Percentiles rank a stretch among this genome's conserved stretches.
phyloP scores from a whole-genome alignment of 1,284 basidiomycete species.

The Melampsora abietis-canadensis region DNA sequence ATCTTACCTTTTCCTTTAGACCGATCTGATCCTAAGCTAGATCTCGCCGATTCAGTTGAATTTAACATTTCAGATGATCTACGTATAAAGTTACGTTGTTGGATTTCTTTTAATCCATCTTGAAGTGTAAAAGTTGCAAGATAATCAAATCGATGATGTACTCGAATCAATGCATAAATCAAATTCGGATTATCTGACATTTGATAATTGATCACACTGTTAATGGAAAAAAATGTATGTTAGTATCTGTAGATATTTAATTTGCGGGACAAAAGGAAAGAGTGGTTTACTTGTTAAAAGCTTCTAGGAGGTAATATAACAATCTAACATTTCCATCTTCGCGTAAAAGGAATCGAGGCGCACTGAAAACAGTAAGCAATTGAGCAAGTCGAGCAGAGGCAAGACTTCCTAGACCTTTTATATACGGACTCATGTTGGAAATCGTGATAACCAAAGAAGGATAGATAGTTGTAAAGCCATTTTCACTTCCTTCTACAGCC shows the following conservation, averaged over 20 bases:
- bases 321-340: slow-evolving; percentile 30
- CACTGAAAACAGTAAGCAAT: slow-evolving; percentile 23
- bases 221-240: background rate
- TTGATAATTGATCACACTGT: slow-evolving; percentile 41
- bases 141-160: slow-evolving; percentile 29
- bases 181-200: slow-evolving; percentile 41
- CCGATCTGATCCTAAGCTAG: too few species aligned
- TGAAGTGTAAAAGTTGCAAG: slow-evolving; percentile 38
- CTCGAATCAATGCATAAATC: slow-evolving; percentile 35
- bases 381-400: slow-evolving; percentile 16
- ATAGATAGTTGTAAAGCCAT: slow-evolving; percentile 6
- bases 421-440: slow-evolving; percentile 34
- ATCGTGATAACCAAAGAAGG: slow-evolving; percentile 17
- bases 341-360: slow-evolving; percentile 21
- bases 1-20: too few species aligned
- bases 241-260: background rate
- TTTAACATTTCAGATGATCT: too few species aligned
- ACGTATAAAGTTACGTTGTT: background rate
- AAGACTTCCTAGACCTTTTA: slow-evolving; percentile 24
- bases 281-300: slow-evolving; percentile 37
- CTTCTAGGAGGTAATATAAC: slow-evolving; percentile 35
- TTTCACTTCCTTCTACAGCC: background rate
- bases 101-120: slow-evolving; percentile 35
- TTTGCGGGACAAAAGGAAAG: background rate
- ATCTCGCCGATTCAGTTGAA: too few species aligned